phyloP scores from a whole-genome alignment of 148 eudicot species.

The Rhododendron henanense region DNA sequence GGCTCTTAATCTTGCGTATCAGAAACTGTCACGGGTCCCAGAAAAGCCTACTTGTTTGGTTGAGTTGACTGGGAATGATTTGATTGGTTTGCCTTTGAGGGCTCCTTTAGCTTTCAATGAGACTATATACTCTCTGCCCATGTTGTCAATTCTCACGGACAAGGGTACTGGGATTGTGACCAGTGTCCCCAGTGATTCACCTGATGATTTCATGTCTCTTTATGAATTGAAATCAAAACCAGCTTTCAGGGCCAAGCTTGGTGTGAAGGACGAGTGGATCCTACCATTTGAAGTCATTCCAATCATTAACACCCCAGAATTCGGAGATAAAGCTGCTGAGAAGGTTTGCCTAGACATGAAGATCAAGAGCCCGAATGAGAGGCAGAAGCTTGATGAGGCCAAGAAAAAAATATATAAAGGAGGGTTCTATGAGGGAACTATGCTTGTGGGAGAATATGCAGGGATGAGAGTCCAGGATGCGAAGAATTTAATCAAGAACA shows the following conservation, averaged over 20 bases:
- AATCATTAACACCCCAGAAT: conserved; percentile 74
- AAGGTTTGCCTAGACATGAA: conserved; percentile 79
- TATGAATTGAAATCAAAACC: conserved; percentile 76
- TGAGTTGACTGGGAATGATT: conserved; percentile 77
- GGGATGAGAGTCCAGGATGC: conserved; percentile 86
- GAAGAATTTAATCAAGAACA: conserved; percentile 57
- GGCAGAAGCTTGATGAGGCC: conserved; percentile 86
- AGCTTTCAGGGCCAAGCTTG: conserved; percentile 71
- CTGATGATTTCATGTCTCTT: conserved; percentile 83
- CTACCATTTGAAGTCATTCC: conserved; percentile 79
- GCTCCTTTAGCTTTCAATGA: conserved; percentile 75
- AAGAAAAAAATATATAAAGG: conserved; percentile 73
- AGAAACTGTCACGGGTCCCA: conserved; percentile 53
- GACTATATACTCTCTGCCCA: conserved; percentile 71
- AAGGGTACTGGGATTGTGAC: conserved; percentile 97
- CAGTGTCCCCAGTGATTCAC: conserved; percentile 94
- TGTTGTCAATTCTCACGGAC: conserved; percentile 82
- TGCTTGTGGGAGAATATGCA: conserved; percentile 66
- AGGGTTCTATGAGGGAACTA: conserved; percentile 85
- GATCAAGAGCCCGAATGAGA: conserved; percentile 88
- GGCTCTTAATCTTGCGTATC: conserved; percentile 85
- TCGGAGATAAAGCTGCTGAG: conserved; percentile 91
- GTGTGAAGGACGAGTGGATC: conserved; percentile 88
- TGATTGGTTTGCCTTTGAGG: conserved; percentile 78
- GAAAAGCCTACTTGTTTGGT: conserved; percentile 78